Base-by-base conservation (phyloP, 371 early-diverging fungal genomes). In the Mucor plumbeus region DNA sequence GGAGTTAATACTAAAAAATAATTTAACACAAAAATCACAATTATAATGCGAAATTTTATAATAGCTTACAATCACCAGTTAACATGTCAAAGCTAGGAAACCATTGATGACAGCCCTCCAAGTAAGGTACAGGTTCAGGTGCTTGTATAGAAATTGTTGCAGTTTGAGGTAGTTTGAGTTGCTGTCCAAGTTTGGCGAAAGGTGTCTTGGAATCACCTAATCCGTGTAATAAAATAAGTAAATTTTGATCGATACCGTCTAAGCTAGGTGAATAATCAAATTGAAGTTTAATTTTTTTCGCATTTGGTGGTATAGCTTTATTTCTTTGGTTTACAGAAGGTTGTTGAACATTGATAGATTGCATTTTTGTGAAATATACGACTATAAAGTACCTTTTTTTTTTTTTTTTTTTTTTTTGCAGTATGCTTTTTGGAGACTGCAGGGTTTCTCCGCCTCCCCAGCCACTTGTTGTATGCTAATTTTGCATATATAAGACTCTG, bases 191-290 rank as follows among this genome's bases (percentile, higher is more conserved):
- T 15, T 75, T 75, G 21, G 81, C 53, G 71, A 91, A 91, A 31
- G 91, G 90, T 34, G 69, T 69, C 43, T 82, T 81, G 57, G 85
- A 80, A 68, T 87, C 88, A 8, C 88, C 83, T 35, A 92, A 80
- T 31, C 93, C 93, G 69, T 92, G 93, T 26, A 91, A 76, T 17
- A 91, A 79, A 43, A 92, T 72, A n/a, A 92, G 85, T n/a, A 91
- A 66, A 75, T 91, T 90, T 62, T 73, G 72, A 64, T 91, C 88
- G 38, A 88, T 78, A 15, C 87, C 86, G 70, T 91, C 91, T 8
- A 53, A 34, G 59, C 87, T 87, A 0, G 84, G 80, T 10, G 71
- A 36, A 59, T 85, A 91, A 26, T 84, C 73, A 64, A 87, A 88
- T 57, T 66, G 58, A 7, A 87, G 70, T 4, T 76, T 70, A 11